Base-by-base conservation (phyloP, 164 flowering plant genomes). In the Brasenia schreberi region DNA sequence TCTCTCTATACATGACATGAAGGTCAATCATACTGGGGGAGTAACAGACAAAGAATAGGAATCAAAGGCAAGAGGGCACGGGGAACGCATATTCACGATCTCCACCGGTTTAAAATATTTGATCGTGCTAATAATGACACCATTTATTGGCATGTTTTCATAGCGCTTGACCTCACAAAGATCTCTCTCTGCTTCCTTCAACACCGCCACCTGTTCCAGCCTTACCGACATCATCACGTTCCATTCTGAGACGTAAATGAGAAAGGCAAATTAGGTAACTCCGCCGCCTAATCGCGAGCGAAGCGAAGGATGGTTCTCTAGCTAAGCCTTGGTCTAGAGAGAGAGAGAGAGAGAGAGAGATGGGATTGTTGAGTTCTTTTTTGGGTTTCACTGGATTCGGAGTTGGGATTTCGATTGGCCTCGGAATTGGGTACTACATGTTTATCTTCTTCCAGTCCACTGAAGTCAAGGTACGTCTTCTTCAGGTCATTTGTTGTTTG, bases 301-400 rank as follows among this genome's bases (percentile, higher is more conserved):
- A 14, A 49, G 56, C 1, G 56, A 49, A 14, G 16, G 56, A 49
- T 9, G 56, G 56, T 33, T 33, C 39, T 33, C 39, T 33, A 33
- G 39, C 61, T 43, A 52, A 19, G 39, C 39, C 39, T 33, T 33
- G 39, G 39, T 33, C 39, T 33, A 66, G 43, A 43, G 14, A 18
- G 63, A 62, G 39, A 52, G 53, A 45, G 53, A 45, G 53, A 12
- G 53, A 45, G 56, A 49, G 56, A 52, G 76, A 74, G 75, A 92
- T 92, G 98, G 96, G 95, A 49, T 74, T 86, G 62, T 59, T 85
- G 5, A 87, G 92, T 71, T 77, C 81, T 53, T 60, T 90, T 59
- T 18, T 85, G 59, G 96, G 96, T 33, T 83, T 86, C 19, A 73
- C 64, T 64, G 96, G 98, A 68, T 92, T 92, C 71, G 96, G 96